These are phyloP conservation scores for Salicornia ramosissima DNA, from an alignment of 148 eudicot species.

Conservation along the genomic window DNA sequence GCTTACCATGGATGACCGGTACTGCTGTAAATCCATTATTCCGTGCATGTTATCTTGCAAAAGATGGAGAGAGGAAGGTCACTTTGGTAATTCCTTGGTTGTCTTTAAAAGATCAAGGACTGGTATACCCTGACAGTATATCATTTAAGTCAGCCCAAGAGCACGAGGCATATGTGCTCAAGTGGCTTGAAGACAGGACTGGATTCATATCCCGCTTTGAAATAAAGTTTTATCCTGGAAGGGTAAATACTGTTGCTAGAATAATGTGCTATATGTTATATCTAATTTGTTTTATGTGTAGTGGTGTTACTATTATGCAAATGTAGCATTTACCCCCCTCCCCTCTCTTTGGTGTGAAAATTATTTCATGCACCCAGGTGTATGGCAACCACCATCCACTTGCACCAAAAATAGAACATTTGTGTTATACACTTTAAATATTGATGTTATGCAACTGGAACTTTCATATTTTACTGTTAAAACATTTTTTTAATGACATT, in stretches of 20 bases:
- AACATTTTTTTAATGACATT: too few relatives aligned
- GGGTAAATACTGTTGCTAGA: slow-evolving; percentile 35
- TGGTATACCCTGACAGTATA: slow-evolving; percentile 67
- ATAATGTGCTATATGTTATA: background rate
- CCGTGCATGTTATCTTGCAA: slow-evolving; percentile 87
- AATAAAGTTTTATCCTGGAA: slow-evolving; percentile 82
- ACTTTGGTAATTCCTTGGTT: slow-evolving; percentile 90
- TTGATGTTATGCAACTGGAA: too few relatives aligned
- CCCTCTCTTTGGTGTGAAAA: too few relatives aligned
- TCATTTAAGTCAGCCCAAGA: slow-evolving; percentile 55
- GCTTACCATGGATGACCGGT: slow-evolving; percentile 99
- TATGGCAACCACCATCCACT: too few relatives aligned
- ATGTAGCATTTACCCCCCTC: too few relatives aligned
- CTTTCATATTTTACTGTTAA: too few relatives aligned
- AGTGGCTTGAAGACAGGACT: slow-evolving; percentile 81
- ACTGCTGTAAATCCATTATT: slow-evolving; percentile 92
- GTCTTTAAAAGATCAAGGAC: slow-evolving; percentile 62
- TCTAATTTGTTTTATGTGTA: background rate
- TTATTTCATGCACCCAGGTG: too few relatives aligned
- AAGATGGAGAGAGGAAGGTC: slow-evolving; percentile 58
- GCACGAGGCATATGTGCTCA: slow-evolving; percentile 73
- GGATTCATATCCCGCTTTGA: slow-evolving; percentile 46
- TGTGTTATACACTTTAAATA: too few relatives aligned
- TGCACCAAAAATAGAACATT: too few relatives aligned
- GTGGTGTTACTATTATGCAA: background rate